Evolutionary conservation across 805 yeast species (phyloP), one percentile per base, ranked within the genome.

Genomic region (Zygosaccharomyces kombuchaensis): DNA sequence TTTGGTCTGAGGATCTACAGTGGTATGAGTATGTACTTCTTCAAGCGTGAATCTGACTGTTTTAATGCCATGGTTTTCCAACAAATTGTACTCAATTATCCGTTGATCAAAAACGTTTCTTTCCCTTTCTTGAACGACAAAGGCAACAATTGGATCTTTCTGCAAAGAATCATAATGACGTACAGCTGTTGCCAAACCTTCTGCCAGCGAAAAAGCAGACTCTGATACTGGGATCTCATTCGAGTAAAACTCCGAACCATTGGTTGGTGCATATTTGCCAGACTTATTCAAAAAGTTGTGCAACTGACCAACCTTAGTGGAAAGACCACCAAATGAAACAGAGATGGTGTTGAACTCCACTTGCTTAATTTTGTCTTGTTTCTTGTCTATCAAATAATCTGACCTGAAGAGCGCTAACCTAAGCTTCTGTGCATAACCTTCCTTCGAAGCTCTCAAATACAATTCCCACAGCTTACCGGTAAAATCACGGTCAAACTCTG

Each of bases 331-430:
- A 70, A 93, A 93, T 1, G 97, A 90, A 3, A 91, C 96, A 57
- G 96, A 85, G 2, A 93, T 87, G 1, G 99, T 90, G 67, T 93
- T 93, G 70, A 91, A 91, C 65, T 93, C 99, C 42, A 93, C 93
- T 66, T 93, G 99, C 61, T 91, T 90, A 58, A 91, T 84, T 22
- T 66, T 63, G 10, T 66, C 66, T 41, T 68, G 67, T 6, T 63
- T 60, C 29, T 60, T 46, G 53, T 83, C 82, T 29, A 81, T 69
- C 81, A 93, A 80, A 59, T 91, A 93, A 60, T 93, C 99, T 0
- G 95, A 84, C 63, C 99, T 77, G 65, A 89, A 90, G 8, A 93
- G 66, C 0, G 97, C 98, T 36, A 90, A 71, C 0, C 89, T 77
- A 30, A 87, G 71, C 1, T 81, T 78, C 60, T 86, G 96, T 2